Evolutionary conservation across 1,139 yeast species (phyloP).

Genomic region (Suhomyces coccinellae): DNA sequence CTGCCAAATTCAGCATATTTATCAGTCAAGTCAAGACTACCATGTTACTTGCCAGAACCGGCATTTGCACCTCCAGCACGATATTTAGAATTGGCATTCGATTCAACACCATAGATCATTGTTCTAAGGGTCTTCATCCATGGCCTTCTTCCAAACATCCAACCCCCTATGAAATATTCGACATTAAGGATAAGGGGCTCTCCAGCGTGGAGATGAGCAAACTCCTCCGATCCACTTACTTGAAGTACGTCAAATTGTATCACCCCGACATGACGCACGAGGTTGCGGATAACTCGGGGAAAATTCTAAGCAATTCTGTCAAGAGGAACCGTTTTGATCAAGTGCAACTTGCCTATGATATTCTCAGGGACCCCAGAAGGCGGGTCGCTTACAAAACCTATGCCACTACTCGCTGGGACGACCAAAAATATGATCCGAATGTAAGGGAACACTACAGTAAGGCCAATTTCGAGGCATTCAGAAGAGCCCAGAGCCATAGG

Average conservation of each 20-base stretch:
- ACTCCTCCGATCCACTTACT: slow-evolving; percentile 55
- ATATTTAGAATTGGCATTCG: slow-evolving; percentile 4
- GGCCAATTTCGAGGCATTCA: slow-evolving; percentile 26
- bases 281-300: slow-evolving; percentile 29
- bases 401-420: slow-evolving; percentile 29
- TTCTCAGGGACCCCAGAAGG: slow-evolving; percentile 58
- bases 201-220: slow-evolving; percentile 39
- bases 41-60: not conserved
- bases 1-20: not conserved
- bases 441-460: slow-evolving; percentile 14
- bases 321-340: slow-evolving; percentile 66
- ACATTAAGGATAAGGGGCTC: slow-evolving; percentile 31
- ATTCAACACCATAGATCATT: slow-evolving; percentile 22
- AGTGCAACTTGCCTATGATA: slow-evolving; percentile 71
- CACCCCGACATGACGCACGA: slow-evolving; percentile 73
- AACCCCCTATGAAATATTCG: slow-evolving; percentile 74
- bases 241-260: slow-evolving; percentile 70
- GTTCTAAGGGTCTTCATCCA: slow-evolving; percentile 23
- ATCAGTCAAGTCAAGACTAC: not conserved
- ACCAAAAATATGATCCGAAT: slow-evolving; percentile 4
- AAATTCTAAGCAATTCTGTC: slow-evolving; percentile 32
- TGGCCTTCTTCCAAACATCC: slow-evolving; percentile 69
- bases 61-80: not conserved
- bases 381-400: slow-evolving; percentile 36
- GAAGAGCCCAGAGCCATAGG: slow-evolving; percentile 44